Evolutionary conservation across 139 green algal species (phyloP), one percentile per base, ranked within the genome.

Genomic region (Marvania coccoides): DNA sequence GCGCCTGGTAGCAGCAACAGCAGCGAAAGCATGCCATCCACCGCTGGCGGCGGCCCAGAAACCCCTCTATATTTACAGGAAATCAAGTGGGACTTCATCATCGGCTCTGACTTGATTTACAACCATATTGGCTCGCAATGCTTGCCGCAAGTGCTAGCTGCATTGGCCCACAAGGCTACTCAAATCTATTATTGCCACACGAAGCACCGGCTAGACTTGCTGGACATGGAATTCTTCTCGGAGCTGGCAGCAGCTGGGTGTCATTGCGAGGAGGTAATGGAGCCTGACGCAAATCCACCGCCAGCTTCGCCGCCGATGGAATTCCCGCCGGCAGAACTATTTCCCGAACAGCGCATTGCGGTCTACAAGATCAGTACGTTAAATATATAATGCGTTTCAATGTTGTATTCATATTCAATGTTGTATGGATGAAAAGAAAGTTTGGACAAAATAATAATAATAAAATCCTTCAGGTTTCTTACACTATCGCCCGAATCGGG

Each of bases 281-380:
- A 81, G 61, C 39, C 66, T 1, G 71, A 51, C 0, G 7, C 23
- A 40, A 31, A 54, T 12, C 61, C 63, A 30, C 59, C 64, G 7
- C 71, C 74, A 0, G 23, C 36, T 2, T 81, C 74, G 13, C 74
- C 74, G 23, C 74, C 74, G 2, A 40, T 45, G 10, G 24, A 37
- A 30, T 73, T 73, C 36, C 66, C 74, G 31, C 71, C 75, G 4
- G 61, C 51, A 3, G 55, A 61, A 13, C 30, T 81, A 4, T 81
- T 71, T 29, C 74, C 74, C 2, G 65, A 81, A n/a, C 67, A 74
- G 71, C 67, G 74, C 46, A 62, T 65, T 28, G 71, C 58, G 1
- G 48, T 81, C 2, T 81, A 67, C 57, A 53, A 29, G 53, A 72
- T 81, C 47, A 66, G 15, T 36, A 35, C 42, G 19, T 28, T 51